Evolutionary conservation across 257 asterid species (phyloP), one percentile per base, ranked within the genome.

Genomic region (Craterostigma plantagineum): DNA sequence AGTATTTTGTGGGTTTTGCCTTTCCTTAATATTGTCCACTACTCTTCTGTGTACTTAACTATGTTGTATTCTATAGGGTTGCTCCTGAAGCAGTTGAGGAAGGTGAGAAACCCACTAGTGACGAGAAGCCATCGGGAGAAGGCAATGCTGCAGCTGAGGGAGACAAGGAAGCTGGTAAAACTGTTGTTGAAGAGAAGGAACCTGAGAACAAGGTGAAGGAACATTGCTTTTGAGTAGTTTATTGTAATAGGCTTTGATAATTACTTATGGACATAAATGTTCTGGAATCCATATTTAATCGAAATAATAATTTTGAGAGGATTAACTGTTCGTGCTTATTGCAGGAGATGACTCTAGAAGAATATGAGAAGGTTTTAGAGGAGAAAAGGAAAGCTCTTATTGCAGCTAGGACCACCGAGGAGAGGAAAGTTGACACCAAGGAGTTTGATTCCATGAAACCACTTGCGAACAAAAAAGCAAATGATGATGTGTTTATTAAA

Each of bases 261-360:
- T 18, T n/a, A n/a, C n/a, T n/a, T n/a, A n/a, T n/a, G n/a, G n/a
- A n/a, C n/a, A n/a, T n/a, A n/a, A n/a, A n/a, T n/a, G n/a, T n/a
- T n/a, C n/a, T n/a, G n/a, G n/a, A n/a, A n/a, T n/a, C n/a, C 30
- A 23, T 23, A 23, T 23, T 23, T 23, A 2, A 23, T 6, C 30
- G 30, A 23, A 23, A 2, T 6, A 23, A 6, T 23, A 2, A 23
- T 6, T 23, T 36, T 12, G 14, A 36, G 12, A 36, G 11, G 14
- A 23, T 23, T n/a, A 12, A 36, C 46, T 4, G 33, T 18, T 41
- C 14, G 4, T 9, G 14, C 23, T 30, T 42, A 18, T 23, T 53
- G 57, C 56, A 84, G 93, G 92, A 80, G 66, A 84, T 84, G 96
- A 84, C 93, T 8, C 77, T 84, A 45, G 93, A 77, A 61, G 96